Percentiles rank a stretch among this genome's conserved stretches.
These are phyloP conservation scores for Candida sp. DNA, from an alignment of 1,139 yeast species.

Conservation along the genomic window DNA sequence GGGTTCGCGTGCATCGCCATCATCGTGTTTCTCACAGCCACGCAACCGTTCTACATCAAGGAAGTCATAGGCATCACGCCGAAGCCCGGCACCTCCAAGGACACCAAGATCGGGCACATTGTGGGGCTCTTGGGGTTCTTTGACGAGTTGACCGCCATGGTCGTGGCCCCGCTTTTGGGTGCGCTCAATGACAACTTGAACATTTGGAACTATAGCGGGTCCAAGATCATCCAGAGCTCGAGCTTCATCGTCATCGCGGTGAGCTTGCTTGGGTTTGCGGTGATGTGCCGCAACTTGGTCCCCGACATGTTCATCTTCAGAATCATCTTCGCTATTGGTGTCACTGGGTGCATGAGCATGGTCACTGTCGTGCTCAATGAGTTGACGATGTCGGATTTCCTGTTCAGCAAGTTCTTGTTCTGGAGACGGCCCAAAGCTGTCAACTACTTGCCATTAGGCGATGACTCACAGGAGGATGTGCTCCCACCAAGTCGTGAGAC, in stretches of 20 bases:
- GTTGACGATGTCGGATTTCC: slow-evolving; percentile 49
- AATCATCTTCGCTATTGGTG: slow-evolving; percentile 62
- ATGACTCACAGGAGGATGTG: background rate
- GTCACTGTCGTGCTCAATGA: slow-evolving; percentile 58
- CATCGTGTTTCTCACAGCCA: slow-evolving; percentile 68
- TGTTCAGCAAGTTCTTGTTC: slow-evolving; percentile 25
- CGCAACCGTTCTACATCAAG: slow-evolving; percentile 69
- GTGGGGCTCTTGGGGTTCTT: slow-evolving; percentile 66
- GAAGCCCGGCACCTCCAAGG: slow-evolving; percentile 12
- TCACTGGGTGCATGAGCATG: slow-evolving; percentile 54
- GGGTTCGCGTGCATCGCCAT: slow-evolving; percentile 60
- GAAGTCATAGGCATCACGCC: slow-evolving; percentile 53
- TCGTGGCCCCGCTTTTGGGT: slow-evolving; percentile 67
- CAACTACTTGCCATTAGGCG: background rate
- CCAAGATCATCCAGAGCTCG: slow-evolving; percentile 52
- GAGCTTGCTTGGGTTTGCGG: slow-evolving; percentile 54
- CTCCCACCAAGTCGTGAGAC: background rate
- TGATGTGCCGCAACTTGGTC: slow-evolving; percentile 22
- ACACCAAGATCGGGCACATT: slow-evolving; percentile 53
- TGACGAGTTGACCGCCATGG: slow-evolving; percentile 62
- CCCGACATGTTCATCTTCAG: slow-evolving; percentile 59
- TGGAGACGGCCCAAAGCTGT: slow-evolving; percentile 20
- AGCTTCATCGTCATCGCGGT: slow-evolving; percentile 54
- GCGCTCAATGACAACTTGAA: slow-evolving; percentile 56
- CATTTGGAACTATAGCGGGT: slow-evolving; percentile 38